These are phyloP conservation scores for Pseudocercospora cruenta DNA, from an alignment of 2,329 filamentous ascomycete species.

Conservation along the genomic window DNA sequence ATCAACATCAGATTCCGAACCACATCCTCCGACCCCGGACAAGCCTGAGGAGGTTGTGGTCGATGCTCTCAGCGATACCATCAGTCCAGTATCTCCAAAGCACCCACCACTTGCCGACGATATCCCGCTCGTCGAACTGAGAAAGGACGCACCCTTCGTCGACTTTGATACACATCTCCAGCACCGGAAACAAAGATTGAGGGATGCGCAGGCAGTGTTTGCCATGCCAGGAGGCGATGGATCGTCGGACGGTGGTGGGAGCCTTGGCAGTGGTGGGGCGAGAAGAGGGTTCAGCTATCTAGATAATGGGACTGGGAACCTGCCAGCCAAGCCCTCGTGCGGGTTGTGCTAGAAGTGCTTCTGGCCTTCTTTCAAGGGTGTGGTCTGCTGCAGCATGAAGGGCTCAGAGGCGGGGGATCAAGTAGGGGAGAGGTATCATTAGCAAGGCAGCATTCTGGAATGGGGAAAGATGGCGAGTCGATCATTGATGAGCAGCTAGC, in stretches of 20 bases:
- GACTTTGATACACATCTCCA: not conserved
- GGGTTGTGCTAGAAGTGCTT: not conserved
- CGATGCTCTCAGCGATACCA: not conserved
- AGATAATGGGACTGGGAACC: not conserved
- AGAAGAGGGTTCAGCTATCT: not conserved
- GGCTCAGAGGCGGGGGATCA: not conserved
- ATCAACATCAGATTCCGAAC: not conserved
- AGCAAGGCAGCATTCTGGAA: not conserved
- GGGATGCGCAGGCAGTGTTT: not conserved
- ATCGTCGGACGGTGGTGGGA: not conserved
- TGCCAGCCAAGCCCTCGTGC: not conserved
- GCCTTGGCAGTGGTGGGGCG: not conserved
- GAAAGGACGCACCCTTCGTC: not conserved
- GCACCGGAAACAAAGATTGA: not conserved
- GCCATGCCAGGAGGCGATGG: not conserved
- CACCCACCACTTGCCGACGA: not conserved
- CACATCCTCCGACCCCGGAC: not conserved
- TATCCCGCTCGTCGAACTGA: not conserved
- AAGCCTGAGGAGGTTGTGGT: not conserved
- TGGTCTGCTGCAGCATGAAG: not conserved
- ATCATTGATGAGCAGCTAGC: not conserved
- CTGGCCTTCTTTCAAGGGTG: not conserved
- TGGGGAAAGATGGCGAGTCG: not conserved
- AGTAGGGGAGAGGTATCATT: not conserved
- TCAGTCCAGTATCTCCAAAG: not conserved